These are phyloP conservation scores for Apiosordaria backusii DNA, from an alignment of 495 filamentous ascomycete species.

Conservation along the genomic window DNA sequence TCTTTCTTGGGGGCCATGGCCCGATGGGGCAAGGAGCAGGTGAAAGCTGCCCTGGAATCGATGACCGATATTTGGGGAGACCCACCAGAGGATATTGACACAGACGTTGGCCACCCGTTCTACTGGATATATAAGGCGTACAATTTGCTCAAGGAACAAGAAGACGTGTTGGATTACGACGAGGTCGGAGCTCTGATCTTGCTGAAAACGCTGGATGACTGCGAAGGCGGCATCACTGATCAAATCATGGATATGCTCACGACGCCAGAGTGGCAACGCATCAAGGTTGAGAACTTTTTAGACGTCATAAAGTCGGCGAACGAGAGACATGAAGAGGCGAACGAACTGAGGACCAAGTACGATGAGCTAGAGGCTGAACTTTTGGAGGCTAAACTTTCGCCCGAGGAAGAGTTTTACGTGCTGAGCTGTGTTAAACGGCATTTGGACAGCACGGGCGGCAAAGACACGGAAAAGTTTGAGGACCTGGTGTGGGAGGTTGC, in stretches of 20 bases:
- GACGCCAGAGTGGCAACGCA: background rate
- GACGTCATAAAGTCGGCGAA: background rate
- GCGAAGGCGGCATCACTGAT: too few species aligned
- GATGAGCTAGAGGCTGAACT: background rate
- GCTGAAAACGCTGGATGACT: too few species aligned
- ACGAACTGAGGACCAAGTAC: background rate
- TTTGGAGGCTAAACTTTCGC: background rate
- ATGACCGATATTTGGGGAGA: background rate
- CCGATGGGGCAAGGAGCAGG: background rate
- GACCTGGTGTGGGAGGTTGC: background rate
- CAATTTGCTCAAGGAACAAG: too few species aligned
- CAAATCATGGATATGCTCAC: too few species aligned
- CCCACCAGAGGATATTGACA: too few species aligned
- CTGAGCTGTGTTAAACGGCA: background rate
- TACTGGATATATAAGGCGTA: too few species aligned
- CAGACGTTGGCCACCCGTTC: too few species aligned
- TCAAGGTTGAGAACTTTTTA: background rate
- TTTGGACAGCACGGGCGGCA: background rate
- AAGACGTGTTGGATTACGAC: too few species aligned
- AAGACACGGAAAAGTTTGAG: background rate
- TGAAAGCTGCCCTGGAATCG: background rate
- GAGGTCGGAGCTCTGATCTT: too few species aligned
- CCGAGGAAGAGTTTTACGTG: background rate
- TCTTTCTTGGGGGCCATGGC: background rate
- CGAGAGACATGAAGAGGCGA: background rate